Evolutionary conservation across 306 rosid species (phyloP).

Genomic region (cucumber (Cucumis sativus)): Cucumber_9930_V3 NC_026657.2:13436501-13437000

Average conservation of each 20-base stretch:
- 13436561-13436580: constrained; percentile 3
- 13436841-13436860: background rate
- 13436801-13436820: background rate
- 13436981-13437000: background rate
- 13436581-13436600: background rate
- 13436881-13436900: background rate
- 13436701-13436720: constrained; percentile 90
- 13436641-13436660: constrained; percentile 84
- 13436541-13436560: background rate
- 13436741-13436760: constrained; percentile 22
- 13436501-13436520: constrained; percentile 78
- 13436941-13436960: background rate
- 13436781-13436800: background rate
- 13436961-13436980: background rate
- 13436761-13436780: background rate
- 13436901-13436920: background rate
- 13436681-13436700: constrained; percentile 44
- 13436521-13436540: constrained; percentile 57
- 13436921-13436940: background rate
- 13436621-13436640: constrained; percentile 43
- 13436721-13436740: constrained; percentile 75
- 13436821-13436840: background rate
- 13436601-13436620: background rate
- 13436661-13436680: constrained; percentile 72
- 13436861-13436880: background rate